Conservation (phyloP, 73 alveolate species). For the Effrenium voratum region DNA sequence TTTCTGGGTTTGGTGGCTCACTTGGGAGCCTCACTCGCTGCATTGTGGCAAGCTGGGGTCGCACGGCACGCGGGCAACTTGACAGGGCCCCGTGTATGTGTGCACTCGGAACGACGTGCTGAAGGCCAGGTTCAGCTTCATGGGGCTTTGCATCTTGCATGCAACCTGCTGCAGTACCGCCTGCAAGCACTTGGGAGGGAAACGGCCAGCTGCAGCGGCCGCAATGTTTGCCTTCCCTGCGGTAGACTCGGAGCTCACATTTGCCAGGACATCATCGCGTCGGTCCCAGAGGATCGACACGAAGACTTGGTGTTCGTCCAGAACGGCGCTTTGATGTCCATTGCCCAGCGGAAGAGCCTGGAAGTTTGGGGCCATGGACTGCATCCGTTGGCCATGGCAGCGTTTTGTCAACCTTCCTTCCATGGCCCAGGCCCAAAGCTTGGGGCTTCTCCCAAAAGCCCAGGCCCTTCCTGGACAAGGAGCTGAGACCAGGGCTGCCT, state of each 20-base stretch:
- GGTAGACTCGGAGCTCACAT: not conserved
- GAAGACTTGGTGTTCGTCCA: constrained; percentile 79
- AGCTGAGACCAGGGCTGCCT: no score
- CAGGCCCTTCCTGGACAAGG: constrained; percentile 47
- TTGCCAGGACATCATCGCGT: constrained; percentile 8
- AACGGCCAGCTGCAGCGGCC: not conserved
- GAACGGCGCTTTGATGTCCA: constrained; percentile 53
- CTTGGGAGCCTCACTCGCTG: not conserved
- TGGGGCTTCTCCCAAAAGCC: not conserved
- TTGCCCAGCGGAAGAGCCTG: not conserved
- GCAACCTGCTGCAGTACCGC: not conserved
- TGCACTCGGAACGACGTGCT: constrained; percentile 90
- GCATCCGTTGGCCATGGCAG: not conserved
- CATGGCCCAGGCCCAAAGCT: not conserved
- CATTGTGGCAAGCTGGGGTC: not conserved
- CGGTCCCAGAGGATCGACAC: constrained; percentile 70
- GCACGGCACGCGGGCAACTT: not conserved
- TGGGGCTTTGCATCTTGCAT: not conserved
- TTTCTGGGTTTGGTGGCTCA: not conserved
- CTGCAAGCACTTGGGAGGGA: not conserved
- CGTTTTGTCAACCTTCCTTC: not conserved
- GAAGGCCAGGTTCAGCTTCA: not conserved
- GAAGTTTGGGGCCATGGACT: not conserved
- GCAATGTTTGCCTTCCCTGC: not conserved
- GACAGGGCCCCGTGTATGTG: constrained; percentile 73